phyloP scores from a whole-genome alignment of 495 filamentous ascomycete genomes.

The Chaetomium cochliodes region DNA sequence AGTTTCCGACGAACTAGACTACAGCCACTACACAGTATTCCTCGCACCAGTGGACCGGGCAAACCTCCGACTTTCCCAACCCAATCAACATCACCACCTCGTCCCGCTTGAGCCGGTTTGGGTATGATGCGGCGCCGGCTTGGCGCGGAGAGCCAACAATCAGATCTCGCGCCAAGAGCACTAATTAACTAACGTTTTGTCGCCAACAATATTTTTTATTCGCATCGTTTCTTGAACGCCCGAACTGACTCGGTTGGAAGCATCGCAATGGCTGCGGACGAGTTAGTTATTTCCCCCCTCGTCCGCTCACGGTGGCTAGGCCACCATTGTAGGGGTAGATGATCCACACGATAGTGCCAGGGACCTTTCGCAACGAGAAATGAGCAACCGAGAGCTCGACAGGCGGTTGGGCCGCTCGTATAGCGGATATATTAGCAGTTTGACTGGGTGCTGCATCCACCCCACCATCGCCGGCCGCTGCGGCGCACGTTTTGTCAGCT shows the following conservation, averaged over 20 bases:
- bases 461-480: neutral
- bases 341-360: neutral
- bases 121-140: neutral
- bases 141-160: neutral
- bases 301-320: neutral
- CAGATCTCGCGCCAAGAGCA: conserved; percentile 9
- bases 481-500: neutral
- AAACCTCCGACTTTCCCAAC: neutral
- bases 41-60: too few species aligned
- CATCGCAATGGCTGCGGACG: neutral
- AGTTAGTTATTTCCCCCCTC: neutral
- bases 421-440: conserved; percentile 7
- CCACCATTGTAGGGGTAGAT: neutral
- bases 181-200: neutral
- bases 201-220: neutral
- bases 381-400: conserved; percentile 10
- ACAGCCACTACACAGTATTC: too few species aligned
- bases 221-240: neutral
- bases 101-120: neutral
- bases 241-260: neutral
- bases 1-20: neutral
- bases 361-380: neutral
- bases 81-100: neutral
- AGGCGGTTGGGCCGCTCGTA: conserved; percentile 26
- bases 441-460: conserved; percentile 1